Conservation (phyloP, 139 green algal species). For the Yamagishiella unicocca region DNA sequence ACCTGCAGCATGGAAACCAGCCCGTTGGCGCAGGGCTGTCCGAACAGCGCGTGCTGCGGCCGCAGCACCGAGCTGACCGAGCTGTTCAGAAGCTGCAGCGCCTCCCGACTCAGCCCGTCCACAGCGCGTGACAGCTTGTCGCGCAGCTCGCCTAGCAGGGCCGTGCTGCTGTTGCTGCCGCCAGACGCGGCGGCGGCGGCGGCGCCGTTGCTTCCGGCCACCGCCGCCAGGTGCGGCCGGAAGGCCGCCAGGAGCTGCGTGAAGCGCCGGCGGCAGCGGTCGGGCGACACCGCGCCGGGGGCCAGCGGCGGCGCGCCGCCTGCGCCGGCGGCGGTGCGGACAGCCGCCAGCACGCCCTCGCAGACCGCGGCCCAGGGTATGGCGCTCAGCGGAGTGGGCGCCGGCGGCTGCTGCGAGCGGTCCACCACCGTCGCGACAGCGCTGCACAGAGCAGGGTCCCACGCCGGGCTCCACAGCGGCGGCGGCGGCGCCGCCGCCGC, state of each 20-base stretch:
- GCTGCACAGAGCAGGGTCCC: slow-evolving; percentile 41
- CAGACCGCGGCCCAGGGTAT: slow-evolving; percentile 25
- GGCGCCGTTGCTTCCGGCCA: neutral
- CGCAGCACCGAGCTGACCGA: neutral
- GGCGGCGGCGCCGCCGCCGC: neutral
- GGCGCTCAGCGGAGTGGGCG: neutral
- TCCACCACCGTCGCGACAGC: slow-evolving; percentile 21
- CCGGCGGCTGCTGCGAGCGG: neutral
- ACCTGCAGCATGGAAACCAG: slow-evolving; percentile 43
- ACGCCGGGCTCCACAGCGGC: slow-evolving; percentile 20
- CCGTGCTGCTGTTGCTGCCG: neutral
- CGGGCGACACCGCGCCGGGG: neutral
- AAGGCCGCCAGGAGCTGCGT: slow-evolving; percentile 28
- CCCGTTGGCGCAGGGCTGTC: slow-evolving; percentile 32
- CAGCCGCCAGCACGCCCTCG: slow-evolving; percentile 6
- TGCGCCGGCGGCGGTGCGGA: neutral
- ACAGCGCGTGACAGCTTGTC: slow-evolving; percentile 4
- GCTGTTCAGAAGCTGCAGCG: slow-evolving; percentile 26
- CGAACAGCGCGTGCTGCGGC: slow-evolving; percentile 29
- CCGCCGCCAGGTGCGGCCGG: slow-evolving; percentile 19
- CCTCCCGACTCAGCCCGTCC: slow-evolving; percentile 28
- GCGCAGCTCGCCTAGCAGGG: slow-evolving; percentile 10
- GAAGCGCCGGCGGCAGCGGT: slow-evolving; percentile 31
- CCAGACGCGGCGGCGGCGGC: neutral
- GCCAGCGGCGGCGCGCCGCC: neutral